Base-by-base conservation (phyloP, 441 rosid genomes). In the Viola pubescens region DNA sequence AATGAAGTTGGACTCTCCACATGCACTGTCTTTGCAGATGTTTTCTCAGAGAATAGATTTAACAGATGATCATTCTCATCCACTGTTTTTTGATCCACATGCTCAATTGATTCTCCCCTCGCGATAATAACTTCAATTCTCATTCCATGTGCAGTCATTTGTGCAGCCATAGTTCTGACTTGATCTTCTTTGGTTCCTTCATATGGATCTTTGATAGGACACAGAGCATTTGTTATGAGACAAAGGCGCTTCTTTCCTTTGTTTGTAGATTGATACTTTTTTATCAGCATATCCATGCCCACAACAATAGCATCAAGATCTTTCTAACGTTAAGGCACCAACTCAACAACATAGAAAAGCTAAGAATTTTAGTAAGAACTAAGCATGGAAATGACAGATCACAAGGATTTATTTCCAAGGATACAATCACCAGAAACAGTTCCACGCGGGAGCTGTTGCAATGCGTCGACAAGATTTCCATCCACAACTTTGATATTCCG, bases 281-380 rank as follows among this genome's bases (percentile, higher is more conserved):
- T 92, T 58, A 92, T 89, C 74, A 92, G 73, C 87, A 89, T 82
- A 75, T 92, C 97, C 89, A 92, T 82, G 60, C 97, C 98, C 69
- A 92, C 96, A 75, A 87, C 87, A 60, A 92, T 61, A 64, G 92
- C 96, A 79, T 89, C 98, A 74, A 89, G 80, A 83, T 82, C 97
- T 92, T 26, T 73, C 49, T 34, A 49, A 61, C 74, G 86, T 86
- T 73, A 92, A 86, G 90, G 87, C 56, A 75, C 66, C 64, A 65
- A 73, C 4, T 13, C 13, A 48, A 59, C 9, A 3, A 59, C 37
- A 7, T 47, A 9, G 46, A 6, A 9, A 6, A 43, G 8, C 46
- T 43, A 43, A 43, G 46, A 43, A 43, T 6, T 1, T 43, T 6
- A 43, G 1, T 6, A 43, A 43, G 10, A 43, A 6, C 4, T 9